Evolutionary conservation across 805 yeast species (phyloP), one percentile per base, ranked within the genome.

Genomic region (Candida bentonensis): DNA sequence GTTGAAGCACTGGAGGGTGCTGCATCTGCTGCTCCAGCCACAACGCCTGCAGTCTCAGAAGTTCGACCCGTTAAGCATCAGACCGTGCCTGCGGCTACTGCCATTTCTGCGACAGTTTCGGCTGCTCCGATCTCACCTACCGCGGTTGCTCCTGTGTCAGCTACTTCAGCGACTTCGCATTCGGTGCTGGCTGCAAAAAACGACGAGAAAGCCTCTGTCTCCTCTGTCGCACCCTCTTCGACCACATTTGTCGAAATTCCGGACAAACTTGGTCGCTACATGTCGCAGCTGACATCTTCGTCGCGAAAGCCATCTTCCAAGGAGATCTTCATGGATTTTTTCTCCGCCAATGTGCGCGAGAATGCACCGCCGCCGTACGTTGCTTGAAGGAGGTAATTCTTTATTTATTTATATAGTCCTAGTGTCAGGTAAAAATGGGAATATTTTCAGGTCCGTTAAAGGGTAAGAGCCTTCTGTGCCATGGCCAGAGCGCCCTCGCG

Each of bases 401-500:
- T 21, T 7, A 11, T 21, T n/a, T 39, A 39, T 21, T 22, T 21
- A 39, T 22, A 39, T 43, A 26, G 21, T 9, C 28, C 39, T 39
- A 25, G 46, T 43, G 39, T 42, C 39, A 23, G 23, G 23, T 27
- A 13, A 40, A 40, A 23, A 23, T 39, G 21, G 43, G 21, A 2
- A 21, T 2, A 21, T 15, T 15, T n/a, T 39, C 7, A 39, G 20
- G 22, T 42, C n/a, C 43, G n/a, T 47, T 49, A n/a, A n/a, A n/a
- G n/a, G n/a, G n/a, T n/a, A 36, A 64, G 52, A 23, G 71, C 72
- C 44, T 56, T 53, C 46, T 64, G 66, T 4, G 97, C 96, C 62
- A 92, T 70, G 56, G 74, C 63, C 46, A 86, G 59, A 13, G 80
- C 96, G 25, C 83, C 82, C 43, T 86, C 96, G 50, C 70, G 67